Base-by-base conservation (phyloP, 2,329 filamentous ascomycete species). In the Cladosporium phlei region DNA sequence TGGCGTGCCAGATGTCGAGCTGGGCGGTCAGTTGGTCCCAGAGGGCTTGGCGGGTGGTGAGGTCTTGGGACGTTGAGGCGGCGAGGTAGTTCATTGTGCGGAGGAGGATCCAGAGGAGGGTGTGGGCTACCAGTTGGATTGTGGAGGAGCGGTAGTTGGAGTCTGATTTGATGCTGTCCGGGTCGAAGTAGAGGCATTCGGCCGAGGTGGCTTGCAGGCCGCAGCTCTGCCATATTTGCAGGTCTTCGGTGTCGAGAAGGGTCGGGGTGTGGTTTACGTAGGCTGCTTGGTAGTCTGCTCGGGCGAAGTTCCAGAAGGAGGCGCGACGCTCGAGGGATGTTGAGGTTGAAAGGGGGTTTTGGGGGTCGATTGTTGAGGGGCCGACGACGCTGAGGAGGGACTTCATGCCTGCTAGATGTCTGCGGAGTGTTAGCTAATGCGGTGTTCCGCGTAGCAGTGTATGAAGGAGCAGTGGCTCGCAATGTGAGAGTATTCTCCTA, bases 261-360 rank as follows among this genome's bases (percentile, higher is more conserved):
- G 80, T 82, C 34, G 75, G 72, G 24, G 71, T 72, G 53, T 79
- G 74, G 52, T 82, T 82, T 55, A 82, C 76, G 53, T 76, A 73
- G 68, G 53, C 58, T 20, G 61, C 59, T 49, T 63, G 60, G 24
- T 63, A 63, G 47, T 64, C 61, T 19, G 60, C 59, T 39, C 79
- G 69, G n/a, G 79, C 80, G 62, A 83, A 80, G 55, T 82, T 83
- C 80, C 80, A 84, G 57, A 84, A 83, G 0, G 77, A 79, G 11
- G 80, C 79, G 59, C 69, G 73, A 7, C 78, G 70, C n/a, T 71
- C 77, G 52, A 75, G 38, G 10, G 38, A 37, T 19, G 38, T 28
- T 17, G 16, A 30, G 14, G 38, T 28, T 17, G 16, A 30, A 8
- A 37, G 19, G 14, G 45, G 35, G 12, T 43, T 42, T 69, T 55